Evolutionary conservation across 306 rosid genomes (phyloP), one percentile per base, ranked within the genome.

Genomic region (Psophocarpus tetragonolobus): DNA sequence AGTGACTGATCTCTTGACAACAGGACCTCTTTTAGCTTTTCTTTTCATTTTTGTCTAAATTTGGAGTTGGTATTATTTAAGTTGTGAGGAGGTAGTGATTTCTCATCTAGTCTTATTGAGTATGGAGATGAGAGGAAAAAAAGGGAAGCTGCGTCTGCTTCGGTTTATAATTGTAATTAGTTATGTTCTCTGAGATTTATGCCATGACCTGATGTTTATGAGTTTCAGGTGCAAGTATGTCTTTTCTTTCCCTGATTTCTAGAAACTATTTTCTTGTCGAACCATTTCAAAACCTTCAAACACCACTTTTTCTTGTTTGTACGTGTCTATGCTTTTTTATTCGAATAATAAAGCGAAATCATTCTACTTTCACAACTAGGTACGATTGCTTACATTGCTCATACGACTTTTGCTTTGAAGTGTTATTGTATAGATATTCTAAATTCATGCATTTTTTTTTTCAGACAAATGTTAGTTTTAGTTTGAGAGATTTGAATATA

Each of bases 1-100:
- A 88, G 92, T 62, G 98, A 94, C 6, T 93, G 81, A 86, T 62
- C 18, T 60, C 27, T 24, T 29, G 2, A 7, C 69, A 63, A 61
- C 44, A 80, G 72, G 61, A 44, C 68, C 24, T 42, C 62, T 66
- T 63, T 23, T 73, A 54, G 39, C 18, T 44, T 67, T 3, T 53
- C 30, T 35, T 78, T 32, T 39, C 29, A 24, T 71, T 75, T 21
- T 54, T 13, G 20, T 69, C 76, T 83, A 14, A 66, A 38, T 70
- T 68, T 26, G 78, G 54, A 67, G 76, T 75, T 74, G 30, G 36
- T 65, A 58, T 65, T 20, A 65, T 77, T 80, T 41, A 50, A 60
- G 81, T 39, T 68, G 84, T 73, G 75, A 58, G 45, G 75, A 44
- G 71, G 41, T 78, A 71, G 63, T 77, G 71, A 69, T 74, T 74